phyloP scores from a whole-genome alignment of 1,284 basidiomycete genomes.

The Hymenochaete sp. region DNA sequence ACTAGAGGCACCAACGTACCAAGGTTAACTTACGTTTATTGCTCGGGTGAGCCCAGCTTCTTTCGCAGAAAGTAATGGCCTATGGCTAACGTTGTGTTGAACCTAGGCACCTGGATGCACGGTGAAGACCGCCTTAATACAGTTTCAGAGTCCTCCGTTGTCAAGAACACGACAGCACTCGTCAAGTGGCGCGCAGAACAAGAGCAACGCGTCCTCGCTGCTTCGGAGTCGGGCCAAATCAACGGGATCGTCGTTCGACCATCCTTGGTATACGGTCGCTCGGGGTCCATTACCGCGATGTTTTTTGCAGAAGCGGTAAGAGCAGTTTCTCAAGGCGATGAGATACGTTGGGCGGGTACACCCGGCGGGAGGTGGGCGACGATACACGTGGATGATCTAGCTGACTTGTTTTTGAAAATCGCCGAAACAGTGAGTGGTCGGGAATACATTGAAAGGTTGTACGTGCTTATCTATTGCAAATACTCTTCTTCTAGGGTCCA shows the following conservation, averaged over 20 bases:
- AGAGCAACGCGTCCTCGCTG: conserved; percentile 31
- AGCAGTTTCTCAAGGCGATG: conserved; percentile 24
- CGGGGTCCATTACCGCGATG: conserved; percentile 32
- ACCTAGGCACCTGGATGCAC: conserved; percentile 37
- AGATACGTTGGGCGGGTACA: conserved; percentile 33
- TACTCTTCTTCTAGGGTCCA: conserved; percentile 22
- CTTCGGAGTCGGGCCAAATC: conserved; percentile 23
- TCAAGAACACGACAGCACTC: conserved; percentile 25
- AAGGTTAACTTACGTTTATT: conserved; percentile 43
- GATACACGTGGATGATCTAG: conserved; percentile 45
- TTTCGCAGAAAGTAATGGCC: too few species aligned
- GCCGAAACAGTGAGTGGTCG: conserved; percentile 27
- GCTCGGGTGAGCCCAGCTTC: conserved; percentile 26
- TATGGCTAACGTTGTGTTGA: too few species aligned
- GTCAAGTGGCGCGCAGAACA: conserved; percentile 31
- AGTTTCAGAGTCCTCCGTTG: conserved; percentile 31
- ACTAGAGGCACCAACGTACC: conserved; percentile 29
- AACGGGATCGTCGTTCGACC: conserved; percentile 47
- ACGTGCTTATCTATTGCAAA: conserved; percentile 19
- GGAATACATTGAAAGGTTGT: not conserved
- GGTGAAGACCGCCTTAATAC: conserved; percentile 30
- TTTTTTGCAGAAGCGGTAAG: conserved; percentile 31
- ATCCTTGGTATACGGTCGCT: conserved; percentile 37
- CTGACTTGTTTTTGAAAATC: conserved; percentile 37
- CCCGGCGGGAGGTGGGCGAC: conserved; percentile 35